A percentile compares a stretch with the other conserved stretches of the same genome.
phyloP scores from a whole-genome alignment of 805 yeast species.

The Isabelozyma gotoi region DNA sequence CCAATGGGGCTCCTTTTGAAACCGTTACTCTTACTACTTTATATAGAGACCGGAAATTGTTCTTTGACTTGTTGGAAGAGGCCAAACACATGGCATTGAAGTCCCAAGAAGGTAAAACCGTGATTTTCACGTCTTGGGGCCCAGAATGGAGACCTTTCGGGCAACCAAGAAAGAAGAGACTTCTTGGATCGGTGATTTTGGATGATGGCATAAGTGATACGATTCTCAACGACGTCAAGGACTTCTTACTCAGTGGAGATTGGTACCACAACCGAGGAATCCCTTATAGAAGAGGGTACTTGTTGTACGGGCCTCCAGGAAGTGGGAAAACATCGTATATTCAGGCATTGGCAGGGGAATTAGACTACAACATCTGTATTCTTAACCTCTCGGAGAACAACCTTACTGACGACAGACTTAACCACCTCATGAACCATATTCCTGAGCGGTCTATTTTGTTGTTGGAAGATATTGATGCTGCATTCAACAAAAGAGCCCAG shows the following conservation, averaged over 20 bases:
- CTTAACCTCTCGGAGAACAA: slow-evolving; percentile 87
- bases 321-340: slow-evolving; percentile 95
- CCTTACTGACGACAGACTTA: slow-evolving; percentile 89
- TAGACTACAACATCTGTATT: slow-evolving; percentile 93
- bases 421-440: slow-evolving; percentile 93
- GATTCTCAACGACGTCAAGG: slow-evolving; percentile 71
- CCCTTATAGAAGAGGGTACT: slow-evolving; percentile 93
- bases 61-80: slow-evolving; percentile 70
- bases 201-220: slow-evolving; percentile 71
- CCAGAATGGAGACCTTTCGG: slow-evolving; percentile 99
- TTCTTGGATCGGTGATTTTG: slow-evolving; percentile 80
- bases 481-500: slow-evolving; percentile 81
- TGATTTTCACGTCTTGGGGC: slow-evolving; percentile 91
- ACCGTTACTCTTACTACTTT: slow-evolving; percentile 92
- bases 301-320: slow-evolving; percentile 96
- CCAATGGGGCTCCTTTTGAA: slow-evolving; percentile 92
- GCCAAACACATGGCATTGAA: slow-evolving; percentile 82
- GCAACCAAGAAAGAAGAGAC: slow-evolving; percentile 84
- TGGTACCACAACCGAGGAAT: slow-evolving; percentile 98
- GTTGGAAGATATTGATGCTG: slow-evolving; percentile 94
- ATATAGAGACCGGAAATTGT: slow-evolving; percentile 73
- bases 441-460: slow-evolving; percentile 85
- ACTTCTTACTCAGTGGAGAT: slow-evolving; percentile 73
- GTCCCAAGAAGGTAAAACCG: slow-evolving; percentile 90
- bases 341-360: slow-evolving; percentile 94